Conservation (phyloP, 305 asterid species). For the Fraxinus nigra region DNA sequence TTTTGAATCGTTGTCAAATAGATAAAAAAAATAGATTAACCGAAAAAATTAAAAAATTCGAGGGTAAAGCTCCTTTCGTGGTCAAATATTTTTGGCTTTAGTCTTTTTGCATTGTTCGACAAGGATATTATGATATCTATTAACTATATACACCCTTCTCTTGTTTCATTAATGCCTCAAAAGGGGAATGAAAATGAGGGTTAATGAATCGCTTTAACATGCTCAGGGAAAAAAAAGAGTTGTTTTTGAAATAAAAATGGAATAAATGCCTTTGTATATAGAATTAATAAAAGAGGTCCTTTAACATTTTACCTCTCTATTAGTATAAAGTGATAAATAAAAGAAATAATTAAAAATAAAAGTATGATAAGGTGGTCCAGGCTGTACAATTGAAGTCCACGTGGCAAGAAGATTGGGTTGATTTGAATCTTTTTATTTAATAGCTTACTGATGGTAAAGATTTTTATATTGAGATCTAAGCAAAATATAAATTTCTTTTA, state of each 20-base stretch:
- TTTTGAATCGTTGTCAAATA: neutral
- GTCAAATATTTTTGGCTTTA: neutral
- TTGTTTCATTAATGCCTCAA: neutral
- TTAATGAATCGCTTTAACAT: neutral
- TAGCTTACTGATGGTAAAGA: neutral
- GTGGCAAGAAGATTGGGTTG: conserved; percentile 31
- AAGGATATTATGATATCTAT: neutral
- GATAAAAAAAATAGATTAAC: neutral
- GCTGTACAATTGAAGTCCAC: conserved; percentile 37
- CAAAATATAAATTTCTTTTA: neutral
- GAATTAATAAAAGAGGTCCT: neutral
- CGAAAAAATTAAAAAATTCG: neutral
- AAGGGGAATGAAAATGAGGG: neutral
- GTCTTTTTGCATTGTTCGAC: neutral
- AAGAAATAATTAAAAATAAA: conserved; percentile 26
- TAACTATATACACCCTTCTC: neutral
- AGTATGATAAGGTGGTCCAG: conserved; percentile 36
- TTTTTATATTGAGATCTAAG: neutral
- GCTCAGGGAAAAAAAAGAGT: neutral
- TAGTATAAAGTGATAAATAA: neutral
- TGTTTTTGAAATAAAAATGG: neutral
- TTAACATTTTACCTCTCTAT: neutral
- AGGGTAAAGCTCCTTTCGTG: neutral
- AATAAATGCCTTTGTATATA: neutral
- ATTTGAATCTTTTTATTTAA: neutral